Base-by-base conservation (phyloP, 2,329 filamentous ascomycete genomes). In the Fusarium cyanostomum region DNA sequence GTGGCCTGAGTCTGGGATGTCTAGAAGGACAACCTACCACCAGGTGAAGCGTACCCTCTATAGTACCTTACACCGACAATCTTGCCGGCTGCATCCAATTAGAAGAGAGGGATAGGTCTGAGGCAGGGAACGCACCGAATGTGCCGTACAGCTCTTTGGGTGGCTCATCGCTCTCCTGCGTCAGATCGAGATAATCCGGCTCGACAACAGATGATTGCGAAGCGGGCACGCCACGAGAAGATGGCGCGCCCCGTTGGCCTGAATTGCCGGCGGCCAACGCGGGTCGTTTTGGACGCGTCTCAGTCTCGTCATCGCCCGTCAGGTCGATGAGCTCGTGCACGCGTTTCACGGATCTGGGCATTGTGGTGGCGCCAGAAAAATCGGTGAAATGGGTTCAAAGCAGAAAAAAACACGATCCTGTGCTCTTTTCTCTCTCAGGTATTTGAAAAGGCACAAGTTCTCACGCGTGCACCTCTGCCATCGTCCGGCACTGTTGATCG, bases 21-120 rank as follows among this genome's bases (percentile, higher is more conserved):
- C n/a, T n/a, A n/a, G 8, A 30, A 35, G 26, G 15, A 24, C 12
- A 30, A 59, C 48, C 26, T 46, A 59, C 62, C 89, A 21, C 88
- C 87, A 3, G 80, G 67, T 8, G 82, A 87, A 12, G 88, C 89
- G 64, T 82, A 79, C 2, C 89, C 89, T 52, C 75, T 75, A 72
- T 92, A 92, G 71, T 86, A 91, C 39, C 78, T 82, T 68, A 71
- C 84, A 7, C 82, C 82, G 3, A 84, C 82, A 57, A 84, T 79
- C 65, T 84, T 84, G 34, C 73, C 77, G 44, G 79, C 81, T 82
- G 6, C 41, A 26, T 12, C 24, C 34, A n/a, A 37, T 71, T 21
- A 71, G 43, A 38, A 34, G 30, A 13, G 15, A 41, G 39, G 24
- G 27, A 16, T 21, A 60, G 43, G 7, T 11, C 37, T 21, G 8